These are phyloP conservation scores for Trematosphaeria pertusa DNA, from an alignment of 2,329 filamentous ascomycete genomes.

Conservation along the genomic window DNA sequence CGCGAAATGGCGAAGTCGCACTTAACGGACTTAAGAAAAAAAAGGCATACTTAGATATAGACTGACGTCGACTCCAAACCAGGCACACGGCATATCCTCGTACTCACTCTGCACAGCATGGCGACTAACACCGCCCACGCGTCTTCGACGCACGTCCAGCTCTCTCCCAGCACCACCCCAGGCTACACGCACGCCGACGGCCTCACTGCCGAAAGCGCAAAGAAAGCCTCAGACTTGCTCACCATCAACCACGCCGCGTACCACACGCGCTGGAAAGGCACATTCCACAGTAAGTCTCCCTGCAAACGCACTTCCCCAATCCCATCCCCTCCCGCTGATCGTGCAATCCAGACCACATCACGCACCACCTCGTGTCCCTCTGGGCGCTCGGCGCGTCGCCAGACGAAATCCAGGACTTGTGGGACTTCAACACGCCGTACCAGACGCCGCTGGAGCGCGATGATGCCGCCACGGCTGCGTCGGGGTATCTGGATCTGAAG, in stretches of 20 bases:
- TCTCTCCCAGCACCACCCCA: neutral
- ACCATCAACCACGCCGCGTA: slow-evolving; percentile 3
- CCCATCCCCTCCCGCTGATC: too few relatives aligned
- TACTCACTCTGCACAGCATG: too few relatives aligned
- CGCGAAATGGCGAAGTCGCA: too few relatives aligned
- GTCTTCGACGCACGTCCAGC: neutral
- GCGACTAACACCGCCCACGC: too few relatives aligned
- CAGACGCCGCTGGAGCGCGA: slow-evolving; percentile 11
- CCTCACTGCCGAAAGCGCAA: slow-evolving; percentile 5
- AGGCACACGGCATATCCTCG: too few relatives aligned
- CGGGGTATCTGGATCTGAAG: neutral
- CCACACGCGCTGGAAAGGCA: slow-evolving; percentile 5
- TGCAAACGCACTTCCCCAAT: too few relatives aligned
- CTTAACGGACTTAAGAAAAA: too few relatives aligned
- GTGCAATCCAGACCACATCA: slow-evolving; percentile 22
- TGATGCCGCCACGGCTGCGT: neutral
- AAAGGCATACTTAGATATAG: too few relatives aligned
- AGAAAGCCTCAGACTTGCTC: slow-evolving; percentile 4
- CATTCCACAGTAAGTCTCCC: slow-evolving; percentile 10
- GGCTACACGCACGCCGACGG: slow-evolving; percentile 1
- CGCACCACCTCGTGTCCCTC: slow-evolving; percentile 26
- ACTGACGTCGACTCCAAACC: too few relatives aligned
- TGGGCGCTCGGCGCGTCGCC: slow-evolving; percentile 23
- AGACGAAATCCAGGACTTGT: slow-evolving; percentile 19
- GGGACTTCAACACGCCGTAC: slow-evolving; percentile 16